These are phyloP conservation scores for Pseudocercospora fuligena DNA, from an alignment of 2,329 filamentous ascomycete genomes.

Conservation along the genomic window DNA sequence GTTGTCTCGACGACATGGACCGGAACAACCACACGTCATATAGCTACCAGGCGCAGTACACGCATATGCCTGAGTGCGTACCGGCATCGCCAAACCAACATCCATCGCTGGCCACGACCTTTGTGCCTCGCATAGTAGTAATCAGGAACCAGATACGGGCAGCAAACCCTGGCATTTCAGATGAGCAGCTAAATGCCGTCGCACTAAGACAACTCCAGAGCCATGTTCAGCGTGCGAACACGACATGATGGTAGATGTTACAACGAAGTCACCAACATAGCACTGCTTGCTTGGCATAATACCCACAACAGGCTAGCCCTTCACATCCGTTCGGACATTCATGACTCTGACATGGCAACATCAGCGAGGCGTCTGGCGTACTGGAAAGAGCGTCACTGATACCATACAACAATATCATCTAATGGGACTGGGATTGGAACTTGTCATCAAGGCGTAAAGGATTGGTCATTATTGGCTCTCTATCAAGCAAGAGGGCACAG, in stretches of 20 bases:
- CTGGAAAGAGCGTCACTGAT: no score
- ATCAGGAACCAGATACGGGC: not conserved
- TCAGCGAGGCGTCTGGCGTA: no score
- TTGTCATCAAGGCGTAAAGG: no score
- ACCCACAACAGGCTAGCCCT: no score
- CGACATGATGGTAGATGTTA: not conserved
- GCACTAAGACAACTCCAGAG: not conserved
- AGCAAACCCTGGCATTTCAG: not conserved
- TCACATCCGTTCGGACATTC: no score
- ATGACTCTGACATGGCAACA: no score
- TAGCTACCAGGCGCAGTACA: not conserved
- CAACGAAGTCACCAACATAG: not conserved
- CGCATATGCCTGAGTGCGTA: not conserved
- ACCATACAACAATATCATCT: no score
- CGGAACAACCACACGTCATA: not conserved
- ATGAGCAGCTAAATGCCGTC: not conserved
- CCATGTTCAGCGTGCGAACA: not conserved
- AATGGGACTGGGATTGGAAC: no score
- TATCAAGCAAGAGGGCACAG: no score
- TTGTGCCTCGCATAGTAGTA: not conserved
- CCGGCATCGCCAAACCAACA: conserved; percentile 4
- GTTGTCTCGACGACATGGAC: not conserved
- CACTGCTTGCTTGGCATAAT: no score
- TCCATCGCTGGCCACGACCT: not conserved
- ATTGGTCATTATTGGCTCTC: no score